Evolutionary conservation across 345 rosid genomes (phyloP), one percentile per base, ranked within the genome.

Genomic region (Populus tremula): DNA sequence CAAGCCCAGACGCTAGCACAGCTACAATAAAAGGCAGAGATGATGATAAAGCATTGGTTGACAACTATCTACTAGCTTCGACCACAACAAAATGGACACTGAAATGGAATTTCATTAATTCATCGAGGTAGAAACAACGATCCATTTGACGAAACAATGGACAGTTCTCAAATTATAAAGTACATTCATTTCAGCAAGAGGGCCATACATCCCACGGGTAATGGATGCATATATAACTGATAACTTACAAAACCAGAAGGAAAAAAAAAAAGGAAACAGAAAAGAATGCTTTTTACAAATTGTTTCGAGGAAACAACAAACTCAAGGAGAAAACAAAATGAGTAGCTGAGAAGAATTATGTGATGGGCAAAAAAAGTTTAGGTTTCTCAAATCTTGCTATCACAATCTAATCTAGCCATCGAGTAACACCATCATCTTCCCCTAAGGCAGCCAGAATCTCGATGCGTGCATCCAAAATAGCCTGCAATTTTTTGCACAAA

Each of bases 401-500:
- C 61, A 84, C 75, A 79, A 49, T 76, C 82, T 88, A 93, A 80
- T 91, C 97, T 14, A 94, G 86, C 98, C 97, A 96, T 20, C 99
- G 96, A 47, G 94, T 88, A 61, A 96, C 85, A 33, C 99, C 95
- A 62, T 95, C 99, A 14, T 91, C 97, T 56, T 89, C 92, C 41
- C 95, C 94, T 2, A 85, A 89, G 1, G 89, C 86, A 31, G 98
- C 99, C 84, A 96, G 82, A 80, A 96, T 89, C 87, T 92, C 99
- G 76, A 94, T 72, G 39, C 85, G 85, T 8, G 92, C 95, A 65
- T 90, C 94, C 88, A 93, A 86, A 70, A 88, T 82, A 54, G 97
- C 98, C 99, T 96, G 91, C 86, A 84, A 59, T 82, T 50, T 41
- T 53, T 82, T 23, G 54, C 45, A 73, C 53, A 65, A 70, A 54